Evolutionary conservation across 2,329 filamentous ascomycete species (phyloP).

Genomic region (Paramyrothecium sp.): DNA sequence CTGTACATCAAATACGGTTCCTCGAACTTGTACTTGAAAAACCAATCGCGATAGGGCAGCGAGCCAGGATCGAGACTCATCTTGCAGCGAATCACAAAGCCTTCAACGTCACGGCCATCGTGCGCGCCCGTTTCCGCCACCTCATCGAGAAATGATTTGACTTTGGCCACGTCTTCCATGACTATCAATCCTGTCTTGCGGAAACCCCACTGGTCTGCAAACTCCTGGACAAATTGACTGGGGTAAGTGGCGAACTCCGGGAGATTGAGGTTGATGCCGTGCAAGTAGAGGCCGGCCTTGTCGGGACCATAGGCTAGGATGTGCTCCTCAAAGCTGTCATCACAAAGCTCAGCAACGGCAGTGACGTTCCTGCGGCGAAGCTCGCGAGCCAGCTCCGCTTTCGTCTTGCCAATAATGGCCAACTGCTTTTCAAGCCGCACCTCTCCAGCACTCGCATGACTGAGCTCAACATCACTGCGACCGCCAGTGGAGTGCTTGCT

Average conservation of each 20-base stretch:
- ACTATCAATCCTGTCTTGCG: constrained; percentile 79
- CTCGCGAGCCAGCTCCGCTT: constrained; percentile 72
- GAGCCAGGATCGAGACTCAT: constrained; percentile 50
- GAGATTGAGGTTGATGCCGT: constrained; percentile 95
- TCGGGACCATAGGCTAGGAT: constrained; percentile 85
- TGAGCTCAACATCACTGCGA: constrained; percentile 67
- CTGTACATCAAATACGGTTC: constrained; percentile 98
- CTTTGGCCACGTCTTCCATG: constrained; percentile 70
- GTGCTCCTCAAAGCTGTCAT: constrained; percentile 95
- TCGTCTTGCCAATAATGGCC: constrained; percentile 71
- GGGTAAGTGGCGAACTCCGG: constrained; percentile 88
- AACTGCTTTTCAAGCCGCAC: constrained; percentile 79
- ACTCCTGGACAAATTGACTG: constrained; percentile 77
- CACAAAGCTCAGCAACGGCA: constrained; percentile 92
- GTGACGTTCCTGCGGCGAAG: constrained; percentile 83
- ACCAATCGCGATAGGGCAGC: constrained; percentile 81
- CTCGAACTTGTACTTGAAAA: constrained; percentile 99
- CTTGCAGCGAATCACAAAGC: constrained; percentile 92
- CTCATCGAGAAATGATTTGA: constrained; percentile 78
- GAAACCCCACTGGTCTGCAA: constrained; percentile 92
- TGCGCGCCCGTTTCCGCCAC: constrained; percentile 88
- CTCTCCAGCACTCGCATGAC: constrained; percentile 85
- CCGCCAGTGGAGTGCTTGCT: constrained; percentile 96
- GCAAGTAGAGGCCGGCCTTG: constrained; percentile 85
- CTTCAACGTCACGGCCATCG: constrained; percentile 89